Evolutionary conservation across 164 flowering plant species (phyloP).

Genomic region (Nelumbo lutea): DNA sequence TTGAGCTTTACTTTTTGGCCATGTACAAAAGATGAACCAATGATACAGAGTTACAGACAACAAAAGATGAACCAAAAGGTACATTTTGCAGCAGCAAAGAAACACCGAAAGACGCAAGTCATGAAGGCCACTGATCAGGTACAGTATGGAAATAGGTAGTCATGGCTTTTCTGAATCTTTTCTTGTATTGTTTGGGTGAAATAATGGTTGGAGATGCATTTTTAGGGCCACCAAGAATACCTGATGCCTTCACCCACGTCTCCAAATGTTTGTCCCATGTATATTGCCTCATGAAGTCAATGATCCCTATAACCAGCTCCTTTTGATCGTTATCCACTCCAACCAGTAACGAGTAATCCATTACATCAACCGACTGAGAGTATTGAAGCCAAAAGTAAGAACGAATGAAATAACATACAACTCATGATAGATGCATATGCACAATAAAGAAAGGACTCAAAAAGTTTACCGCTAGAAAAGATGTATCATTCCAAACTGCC

Average conservation of each 20-base stretch:
- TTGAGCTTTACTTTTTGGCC: neutral
- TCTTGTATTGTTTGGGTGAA: conserved; percentile 81
- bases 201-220: conserved; percentile 74
- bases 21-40: neutral
- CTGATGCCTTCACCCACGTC: conserved; percentile 84
- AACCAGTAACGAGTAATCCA: conserved; percentile 84
- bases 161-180: conserved; percentile 87
- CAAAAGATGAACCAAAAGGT: neutral
- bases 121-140: conserved; percentile 72
- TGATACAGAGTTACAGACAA: neutral
- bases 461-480: conserved; percentile 61
- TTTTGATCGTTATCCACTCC: conserved; percentile 70
- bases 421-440: neutral
- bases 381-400: neutral
- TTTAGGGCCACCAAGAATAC: conserved; percentile 74
- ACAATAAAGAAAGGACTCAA: neutral
- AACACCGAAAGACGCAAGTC: conserved; percentile 1
- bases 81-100: no score
- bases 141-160: conserved; percentile 70
- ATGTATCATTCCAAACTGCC: conserved; percentile 85
- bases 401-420: neutral
- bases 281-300: conserved; percentile 81
- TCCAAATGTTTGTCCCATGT: conserved; percentile 94
- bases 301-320: conserved; percentile 78
- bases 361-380: conserved; percentile 72